phyloP scores from a whole-genome alignment of 768 basidiomycete species.

The Kwoniella shandongensis region DNA sequence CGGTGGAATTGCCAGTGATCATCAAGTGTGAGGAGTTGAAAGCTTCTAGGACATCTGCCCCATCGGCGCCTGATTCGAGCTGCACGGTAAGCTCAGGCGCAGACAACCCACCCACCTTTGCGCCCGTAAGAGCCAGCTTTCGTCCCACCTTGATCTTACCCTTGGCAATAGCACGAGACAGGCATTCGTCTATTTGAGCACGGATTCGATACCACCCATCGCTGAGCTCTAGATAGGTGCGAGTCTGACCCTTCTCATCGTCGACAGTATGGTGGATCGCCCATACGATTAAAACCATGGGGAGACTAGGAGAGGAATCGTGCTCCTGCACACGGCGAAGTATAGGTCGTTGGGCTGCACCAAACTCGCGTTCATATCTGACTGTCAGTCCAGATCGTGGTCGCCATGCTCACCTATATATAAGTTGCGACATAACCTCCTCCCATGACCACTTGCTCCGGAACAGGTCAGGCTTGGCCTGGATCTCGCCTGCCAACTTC shows the following conservation, averaged over 20 bases:
- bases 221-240: slow-evolving; percentile 77
- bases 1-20: slow-evolving; percentile 80
- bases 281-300: slow-evolving; percentile 83
- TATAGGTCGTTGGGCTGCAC: slow-evolving; percentile 73
- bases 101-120: slow-evolving; percentile 62
- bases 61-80: slow-evolving; percentile 74
- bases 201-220: slow-evolving; percentile 95
- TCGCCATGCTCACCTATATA: slow-evolving; percentile 67
- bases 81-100: slow-evolving; percentile 46
- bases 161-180: slow-evolving; percentile 67
- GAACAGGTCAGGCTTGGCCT: slow-evolving; percentile 64
- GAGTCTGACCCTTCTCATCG: slow-evolving; percentile 54
- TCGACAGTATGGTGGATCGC: slow-evolving; percentile 56
- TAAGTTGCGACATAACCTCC: slow-evolving; percentile 76
- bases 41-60: slow-evolving; percentile 77
- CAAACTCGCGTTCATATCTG: slow-evolving; percentile 87
- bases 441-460: slow-evolving; percentile 76
- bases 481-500: slow-evolving; percentile 86
- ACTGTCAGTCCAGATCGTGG: neutral
- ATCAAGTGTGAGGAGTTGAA: slow-evolving; percentile 66
- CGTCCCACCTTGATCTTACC: slow-evolving; percentile 72
- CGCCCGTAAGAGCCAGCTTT: slow-evolving; percentile 78
- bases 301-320: slow-evolving; percentile 73
- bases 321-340: slow-evolving; percentile 77
- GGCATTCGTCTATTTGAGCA: slow-evolving; percentile 70